Base-by-base conservation (phyloP, 78 protist species). In the Dictyostelium intermedium region DNA sequence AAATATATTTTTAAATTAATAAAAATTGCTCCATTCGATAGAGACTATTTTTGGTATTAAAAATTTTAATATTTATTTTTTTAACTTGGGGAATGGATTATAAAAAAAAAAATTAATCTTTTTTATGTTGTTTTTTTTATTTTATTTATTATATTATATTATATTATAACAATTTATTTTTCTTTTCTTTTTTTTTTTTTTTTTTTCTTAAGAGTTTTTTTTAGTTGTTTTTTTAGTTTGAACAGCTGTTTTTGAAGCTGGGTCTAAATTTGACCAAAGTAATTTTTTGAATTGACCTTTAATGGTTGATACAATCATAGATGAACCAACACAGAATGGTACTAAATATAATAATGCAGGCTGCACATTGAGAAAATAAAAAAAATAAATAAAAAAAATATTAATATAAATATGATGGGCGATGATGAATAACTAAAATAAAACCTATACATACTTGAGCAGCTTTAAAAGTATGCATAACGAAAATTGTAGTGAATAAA, bases 301-400 rank as follows among this genome's bases (percentile, higher is more conserved):
- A 53, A 45, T 16, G 3, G 76, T 32, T 5, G 93, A 94, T 6
- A 47, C 47, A 30, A 95, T 4, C 9, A 92, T 10, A 8, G 89
- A 78, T 32, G 89, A 41, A 73, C 91, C 92, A 34, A 93, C 37
- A 82, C 96, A 93, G 25, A 92, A 79, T 78, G 99, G 99, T 16
- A 97, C 98, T 34, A 98, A 76, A 84, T 98, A 98, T 53, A 98
- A 95, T 25, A 98, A 92, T 16, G 99, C 99, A 20, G 99, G 99
- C 96, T 96, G 30, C 16, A 14, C 1, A 41, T 23, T 16, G 6
- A 14, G 8, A 41, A 34, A 34, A 16, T 14, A 32, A 72, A 63
- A 63, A 63, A 70, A 7, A 41, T 39, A 13, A 76, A 18, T 39
- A 37, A 34, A 32, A 70, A 66, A 66, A 7, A 73, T 7, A 78